phyloP scores from a whole-genome alignment of 1,139 yeast genomes.

The Yamadazyma sp. region DNA sequence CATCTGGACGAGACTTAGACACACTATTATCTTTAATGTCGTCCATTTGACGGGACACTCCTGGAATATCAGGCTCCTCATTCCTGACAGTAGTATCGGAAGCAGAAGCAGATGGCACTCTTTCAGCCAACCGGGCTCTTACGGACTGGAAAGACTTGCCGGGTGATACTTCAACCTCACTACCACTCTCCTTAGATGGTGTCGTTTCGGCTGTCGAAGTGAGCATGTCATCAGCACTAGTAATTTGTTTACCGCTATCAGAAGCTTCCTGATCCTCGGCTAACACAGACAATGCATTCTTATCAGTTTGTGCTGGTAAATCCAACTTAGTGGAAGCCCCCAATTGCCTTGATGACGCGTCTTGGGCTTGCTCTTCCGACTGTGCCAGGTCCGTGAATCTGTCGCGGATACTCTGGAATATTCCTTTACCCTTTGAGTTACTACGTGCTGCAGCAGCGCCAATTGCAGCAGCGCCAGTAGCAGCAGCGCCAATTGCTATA shows the following conservation, averaged over 20 bases:
- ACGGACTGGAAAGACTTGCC: constrained; percentile 19
- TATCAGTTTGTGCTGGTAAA: background rate
- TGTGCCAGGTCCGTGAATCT: constrained; percentile 18
- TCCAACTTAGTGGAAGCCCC: background rate
- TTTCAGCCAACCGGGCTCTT: constrained; percentile 18
- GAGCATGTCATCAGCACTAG: constrained; percentile 22
- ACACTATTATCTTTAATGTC: no score
- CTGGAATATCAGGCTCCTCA: constrained; percentile 2
- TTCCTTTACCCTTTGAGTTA: constrained; percentile 26
- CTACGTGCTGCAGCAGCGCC: constrained; percentile 8
- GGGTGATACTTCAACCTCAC: constrained; percentile 15
- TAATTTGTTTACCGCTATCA: constrained; percentile 10
- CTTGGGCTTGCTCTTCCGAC: background rate
- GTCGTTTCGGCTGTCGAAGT: constrained; percentile 34
- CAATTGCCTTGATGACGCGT: background rate
- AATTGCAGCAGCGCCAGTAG: constrained; percentile 12
- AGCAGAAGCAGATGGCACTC: constrained; percentile 19
- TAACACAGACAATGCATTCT: background rate
- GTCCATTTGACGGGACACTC: background rate
- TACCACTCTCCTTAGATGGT: constrained; percentile 25
- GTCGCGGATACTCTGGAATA: constrained; percentile 37
- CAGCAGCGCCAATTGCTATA: background rate
- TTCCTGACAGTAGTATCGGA: constrained; percentile 22
- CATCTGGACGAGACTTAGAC: background rate
- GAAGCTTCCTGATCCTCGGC: background rate